These are phyloP conservation scores for Hypoxylon fragiforme DNA, from an alignment of 495 filamentous ascomycete species.

Conservation along the genomic window DNA sequence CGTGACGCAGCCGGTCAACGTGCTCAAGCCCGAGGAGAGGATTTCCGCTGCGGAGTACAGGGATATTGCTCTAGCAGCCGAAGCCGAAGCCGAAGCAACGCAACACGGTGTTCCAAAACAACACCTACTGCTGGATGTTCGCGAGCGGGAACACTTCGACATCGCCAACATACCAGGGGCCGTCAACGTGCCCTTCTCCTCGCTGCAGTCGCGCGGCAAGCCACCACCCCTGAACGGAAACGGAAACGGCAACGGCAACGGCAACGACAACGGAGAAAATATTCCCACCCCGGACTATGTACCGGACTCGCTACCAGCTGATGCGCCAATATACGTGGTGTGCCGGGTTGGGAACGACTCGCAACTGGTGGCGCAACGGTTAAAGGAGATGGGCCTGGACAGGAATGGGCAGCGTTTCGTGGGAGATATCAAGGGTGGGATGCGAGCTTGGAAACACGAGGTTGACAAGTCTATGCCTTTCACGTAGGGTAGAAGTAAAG, in stretches of 20 bases:
- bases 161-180: conserved; percentile 73
- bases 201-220: conserved; percentile 45
- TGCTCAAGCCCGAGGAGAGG: conserved; percentile 62
- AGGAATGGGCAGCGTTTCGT: conserved; percentile 60
- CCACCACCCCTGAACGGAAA: too few relatives aligned
- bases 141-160: conserved; percentile 83
- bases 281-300: conserved; percentile 49
- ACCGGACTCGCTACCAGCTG: conserved; percentile 37
- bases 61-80: too few relatives aligned
- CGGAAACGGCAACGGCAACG: too few relatives aligned
- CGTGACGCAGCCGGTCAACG: conserved; percentile 46
- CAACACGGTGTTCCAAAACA: too few relatives aligned
- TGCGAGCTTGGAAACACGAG: conserved; percentile 79
- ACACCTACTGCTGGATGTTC: conserved; percentile 76
- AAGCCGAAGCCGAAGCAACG: conserved; percentile 34
- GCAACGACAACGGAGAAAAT: conserved; percentile 20
- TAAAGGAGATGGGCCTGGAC: conserved; percentile 70
- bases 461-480: conserved; percentile 74
- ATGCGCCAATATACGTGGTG: conserved; percentile 68
- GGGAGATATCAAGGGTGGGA: conserved; percentile 79
- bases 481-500: conserved; percentile 52
- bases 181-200: conserved; percentile 76
- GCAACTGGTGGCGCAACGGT: conserved; percentile 70
- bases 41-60: conserved; percentile 62
- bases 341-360: conserved; percentile 91